Percentiles rank a stretch among this genome's conserved stretches.
These are phyloP conservation scores for Linnemannia zychae DNA, from an alignment of 192 early-diverging fungal genomes.

Conservation along the genomic window DNA sequence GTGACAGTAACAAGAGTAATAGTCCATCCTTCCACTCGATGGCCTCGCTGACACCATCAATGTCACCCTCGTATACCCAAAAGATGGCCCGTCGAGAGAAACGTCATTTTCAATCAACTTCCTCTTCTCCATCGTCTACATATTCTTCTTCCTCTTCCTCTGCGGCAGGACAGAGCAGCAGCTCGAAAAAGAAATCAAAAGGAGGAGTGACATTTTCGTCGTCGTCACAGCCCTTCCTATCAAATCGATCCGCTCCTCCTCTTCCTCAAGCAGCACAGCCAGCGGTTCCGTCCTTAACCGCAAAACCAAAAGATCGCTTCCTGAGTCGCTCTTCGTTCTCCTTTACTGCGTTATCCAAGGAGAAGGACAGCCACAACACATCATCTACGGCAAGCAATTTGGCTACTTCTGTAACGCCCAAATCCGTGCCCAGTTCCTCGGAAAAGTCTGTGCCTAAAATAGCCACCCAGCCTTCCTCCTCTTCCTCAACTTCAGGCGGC, in stretches of 20 bases:
- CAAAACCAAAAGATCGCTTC: constrained; percentile 3
- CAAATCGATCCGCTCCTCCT: neutral
- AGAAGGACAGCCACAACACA: neutral
- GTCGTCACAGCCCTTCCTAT: neutral
- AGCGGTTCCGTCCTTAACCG: neutral
- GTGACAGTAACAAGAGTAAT: neutral
- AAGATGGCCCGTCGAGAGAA: constrained; percentile 40
- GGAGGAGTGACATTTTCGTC: neutral
- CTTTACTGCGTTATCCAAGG: neutral
- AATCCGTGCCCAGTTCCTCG: neutral
- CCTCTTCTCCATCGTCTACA: too few species aligned
- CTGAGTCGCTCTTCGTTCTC: neutral
- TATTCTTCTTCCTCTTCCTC: neutral
- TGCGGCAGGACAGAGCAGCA: neutral
- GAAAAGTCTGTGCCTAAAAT: neutral
- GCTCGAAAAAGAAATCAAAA: neutral
- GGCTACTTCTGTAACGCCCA: neutral
- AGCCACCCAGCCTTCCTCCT: neutral
- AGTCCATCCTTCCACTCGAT: constrained; percentile 19
- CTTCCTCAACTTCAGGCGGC: neutral
- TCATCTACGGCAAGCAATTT: neutral
- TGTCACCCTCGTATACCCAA: constrained; percentile 43
- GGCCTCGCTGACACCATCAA: constrained; percentile 35
- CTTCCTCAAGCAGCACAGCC: neutral
- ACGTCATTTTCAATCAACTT: constrained; percentile 4